A percentile compares a stretch with the other conserved stretches of the same genome.
Conservation (phyloP, 257 asterid genomes). For the Coffea canephora region DNA sequence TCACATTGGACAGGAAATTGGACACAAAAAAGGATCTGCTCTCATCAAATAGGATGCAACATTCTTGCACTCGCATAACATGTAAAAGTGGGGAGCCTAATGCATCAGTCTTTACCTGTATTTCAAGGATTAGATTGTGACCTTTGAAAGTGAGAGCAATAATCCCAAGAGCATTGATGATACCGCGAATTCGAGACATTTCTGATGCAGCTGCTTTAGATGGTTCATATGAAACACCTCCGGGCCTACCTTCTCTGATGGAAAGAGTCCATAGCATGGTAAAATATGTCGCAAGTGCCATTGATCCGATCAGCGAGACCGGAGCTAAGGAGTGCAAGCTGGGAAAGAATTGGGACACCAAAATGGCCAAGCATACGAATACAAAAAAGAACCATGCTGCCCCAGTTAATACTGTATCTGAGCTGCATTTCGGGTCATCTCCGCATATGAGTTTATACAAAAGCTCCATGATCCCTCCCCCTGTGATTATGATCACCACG, state of each 20-base stretch:
- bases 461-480: slow-evolving; percentile 43
- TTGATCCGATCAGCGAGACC: slow-evolving; percentile 48
- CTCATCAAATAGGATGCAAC: too few relatives aligned
- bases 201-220: not conserved
- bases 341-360: slow-evolving; percentile 51
- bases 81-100: too few relatives aligned
- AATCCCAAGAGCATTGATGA: slow-evolving; percentile 46
- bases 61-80: too few relatives aligned
- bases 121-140: slow-evolving; percentile 71
- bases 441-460: slow-evolving; percentile 33
- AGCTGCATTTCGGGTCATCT: slow-evolving; percentile 9
- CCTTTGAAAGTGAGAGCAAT: slow-evolving; percentile 62
- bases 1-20: too few relatives aligned
- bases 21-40: too few relatives aligned
- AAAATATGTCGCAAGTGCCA: slow-evolving; percentile 39
- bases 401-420: slow-evolving; percentile 27
- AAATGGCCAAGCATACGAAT: slow-evolving; percentile 49
- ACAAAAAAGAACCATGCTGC: slow-evolving; percentile 57
- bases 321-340: slow-evolving; percentile 51
- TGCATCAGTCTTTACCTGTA: slow-evolving; percentile 40
- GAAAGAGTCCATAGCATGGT: slow-evolving; percentile 43
- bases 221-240: slow-evolving; percentile 11
- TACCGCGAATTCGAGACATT: slow-evolving; percentile 28
- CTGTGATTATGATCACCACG: slow-evolving; percentile 43
- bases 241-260: slow-evolving; percentile 23